Base-by-base conservation (phyloP, 805 yeast genomes). In the Torulaspora franciscae region DNA sequence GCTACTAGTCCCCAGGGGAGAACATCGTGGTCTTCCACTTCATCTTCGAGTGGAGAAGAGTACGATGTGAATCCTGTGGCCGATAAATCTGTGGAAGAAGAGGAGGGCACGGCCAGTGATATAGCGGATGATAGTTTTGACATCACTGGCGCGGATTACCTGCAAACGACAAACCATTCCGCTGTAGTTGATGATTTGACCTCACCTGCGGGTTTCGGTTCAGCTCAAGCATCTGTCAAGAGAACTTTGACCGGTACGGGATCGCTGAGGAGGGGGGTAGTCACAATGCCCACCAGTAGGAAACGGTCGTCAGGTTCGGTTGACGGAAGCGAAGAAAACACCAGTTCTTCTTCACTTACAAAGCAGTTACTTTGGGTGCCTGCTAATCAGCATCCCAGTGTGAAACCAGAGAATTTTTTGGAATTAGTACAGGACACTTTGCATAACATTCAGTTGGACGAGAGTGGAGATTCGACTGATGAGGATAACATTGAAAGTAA, bases 331-430 rank as follows among this genome's bases (percentile, higher is more conserved):
- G 44, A 34, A n/a, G 43, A 23, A 8, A 35, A 43, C 9, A 42
- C 48, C 5, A 27, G 32, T 19, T n/a, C 46, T 25, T 39, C 56
- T 10, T 33, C 54, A 22, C 27, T 52, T 11, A 66, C 76, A 13
- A 75, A 75, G 39, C 69, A 77, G 46, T 66, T 85, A 26, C 69
- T 91, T 43, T 91, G 99, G 99, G 97, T 93, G 1, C 98, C 98
- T 0, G 99, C 98, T 1, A 80, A 79, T 50, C 73, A 88, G 30
- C 99, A 93, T 62, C 98, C 98, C 1, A 91, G 85, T 56, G 76
- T 91, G n/a, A 90, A 95, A 22, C 98, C 98, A 2, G 95, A 86
- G 57, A 87, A 85, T 56, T 84, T 80, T 67, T 71, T 80, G 51
- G 76, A 74, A 52, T 84, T 83, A 58, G 81, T 85, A 36, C 81